Percentiles rank a stretch among this genome's conserved stretches.
Conservation (phyloP, 1,284 basidiomycete species). For the Ustilago vetiveriae region DNA sequence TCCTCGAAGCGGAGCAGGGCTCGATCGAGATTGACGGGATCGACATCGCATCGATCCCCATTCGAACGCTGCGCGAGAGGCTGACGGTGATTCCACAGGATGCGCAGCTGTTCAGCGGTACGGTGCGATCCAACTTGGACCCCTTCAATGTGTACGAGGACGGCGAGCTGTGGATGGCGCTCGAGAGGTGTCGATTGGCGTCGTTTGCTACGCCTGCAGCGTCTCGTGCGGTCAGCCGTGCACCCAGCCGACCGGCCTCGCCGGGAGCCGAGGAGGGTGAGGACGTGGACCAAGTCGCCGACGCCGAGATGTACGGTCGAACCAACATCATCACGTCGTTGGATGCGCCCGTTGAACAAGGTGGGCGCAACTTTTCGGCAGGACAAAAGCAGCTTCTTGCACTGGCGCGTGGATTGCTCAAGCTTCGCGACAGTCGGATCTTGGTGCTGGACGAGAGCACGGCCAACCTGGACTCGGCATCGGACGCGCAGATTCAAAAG, state of each 20-base stretch:
- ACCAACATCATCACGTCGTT: slow-evolving; percentile 69
- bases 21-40: slow-evolving; percentile 86
- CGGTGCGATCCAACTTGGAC: slow-evolving; percentile 67
- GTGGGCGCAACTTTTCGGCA: slow-evolving; percentile 70
- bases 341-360: slow-evolving; percentile 70
- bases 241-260: slow-evolving; percentile 43
- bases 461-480: slow-evolving; percentile 68
- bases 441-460: slow-evolving; percentile 72
- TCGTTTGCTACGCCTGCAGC: slow-evolving; percentile 34
- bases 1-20: slow-evolving; percentile 83
- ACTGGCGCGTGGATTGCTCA: slow-evolving; percentile 71
- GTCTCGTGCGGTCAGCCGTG: slow-evolving; percentile 40
- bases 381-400: slow-evolving; percentile 72
- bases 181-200: slow-evolving; percentile 69
- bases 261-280: slow-evolving; percentile 19
- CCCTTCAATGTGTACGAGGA: slow-evolving; percentile 81
- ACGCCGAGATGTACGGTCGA: slow-evolving; percentile 60
- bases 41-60: slow-evolving; percentile 85
- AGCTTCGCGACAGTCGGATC: slow-evolving; percentile 70
- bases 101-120: slow-evolving; percentile 69
- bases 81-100: slow-evolving; percentile 91
- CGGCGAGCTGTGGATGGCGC: slow-evolving; percentile 72
- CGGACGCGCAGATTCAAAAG: slow-evolving; percentile 70
- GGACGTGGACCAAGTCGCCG: slow-evolving; percentile 7
- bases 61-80: slow-evolving; percentile 83